phyloP scores from a whole-genome alignment of 495 filamentous ascomycete species.

The Penicillium steckii region DNA sequence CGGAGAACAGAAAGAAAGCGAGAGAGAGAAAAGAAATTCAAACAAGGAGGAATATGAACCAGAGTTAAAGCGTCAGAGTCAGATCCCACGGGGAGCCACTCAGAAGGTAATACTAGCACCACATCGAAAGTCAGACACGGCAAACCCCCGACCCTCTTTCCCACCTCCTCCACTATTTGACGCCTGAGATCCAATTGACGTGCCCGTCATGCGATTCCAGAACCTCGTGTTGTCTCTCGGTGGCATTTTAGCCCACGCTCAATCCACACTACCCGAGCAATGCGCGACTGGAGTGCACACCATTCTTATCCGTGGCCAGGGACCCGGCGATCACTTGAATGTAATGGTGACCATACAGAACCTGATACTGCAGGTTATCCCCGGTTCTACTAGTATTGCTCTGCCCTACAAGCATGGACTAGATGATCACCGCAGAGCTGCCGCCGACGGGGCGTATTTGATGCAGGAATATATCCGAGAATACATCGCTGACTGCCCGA shows the following conservation, averaged over 20 bases:
- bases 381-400: conserved; percentile 23
- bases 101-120: background rate
- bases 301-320: conserved; percentile 27
- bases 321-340: conserved; percentile 27
- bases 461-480: conserved; percentile 27
- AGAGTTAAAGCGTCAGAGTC: background rate
- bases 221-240: conserved; percentile 4
- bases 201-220: conserved; percentile 15
- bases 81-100: background rate
- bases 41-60: background rate
- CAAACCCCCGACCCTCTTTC: background rate
- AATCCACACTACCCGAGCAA: conserved; percentile 7
- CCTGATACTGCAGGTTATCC: conserved; percentile 24
- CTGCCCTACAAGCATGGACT: conserved; percentile 23
- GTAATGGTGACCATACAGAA: conserved; percentile 26
- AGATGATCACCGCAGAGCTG: conserved; percentile 14
- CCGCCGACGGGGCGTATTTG: conserved; percentile 16
- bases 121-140: background rate
- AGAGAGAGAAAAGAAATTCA: background rate
- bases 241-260: conserved; percentile 7
- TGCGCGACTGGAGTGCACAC: conserved; percentile 30
- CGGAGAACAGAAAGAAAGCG: background rate
- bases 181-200: conserved; percentile 1
- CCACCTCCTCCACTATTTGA: background rate
- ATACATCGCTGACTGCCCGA: conserved; percentile 21